phyloP scores from a whole-genome alignment of 768 basidiomycete species.

The Plicaturopsis crispa region DNA sequence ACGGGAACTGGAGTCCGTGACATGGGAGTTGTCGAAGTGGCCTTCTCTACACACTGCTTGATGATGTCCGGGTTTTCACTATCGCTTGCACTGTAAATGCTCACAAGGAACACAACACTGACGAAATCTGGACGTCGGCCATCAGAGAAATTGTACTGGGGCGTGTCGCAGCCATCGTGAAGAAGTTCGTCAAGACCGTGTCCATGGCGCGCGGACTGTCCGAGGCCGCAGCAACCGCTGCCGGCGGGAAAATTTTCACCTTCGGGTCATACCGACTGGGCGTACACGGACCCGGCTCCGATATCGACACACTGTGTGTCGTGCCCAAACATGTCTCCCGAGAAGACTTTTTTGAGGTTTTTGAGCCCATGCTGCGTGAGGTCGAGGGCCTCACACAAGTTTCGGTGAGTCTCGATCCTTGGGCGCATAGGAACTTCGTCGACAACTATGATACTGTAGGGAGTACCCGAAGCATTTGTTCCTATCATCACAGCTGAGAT shows the following conservation, averaged over 20 bases:
- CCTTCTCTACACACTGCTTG: neutral
- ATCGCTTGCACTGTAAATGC: no score
- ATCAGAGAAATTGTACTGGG: slow-evolving; percentile 89
- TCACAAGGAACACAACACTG: no score
- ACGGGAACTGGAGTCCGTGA: no score
- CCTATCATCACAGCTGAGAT: slow-evolving; percentile 93
- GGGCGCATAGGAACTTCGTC: slow-evolving; percentile 2
- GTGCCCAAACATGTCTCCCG: slow-evolving; percentile 94
- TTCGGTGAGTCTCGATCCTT: slow-evolving; percentile 42
- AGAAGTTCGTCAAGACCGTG: slow-evolving; percentile 85
- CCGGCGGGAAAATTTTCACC: slow-evolving; percentile 98
- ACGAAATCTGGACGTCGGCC: neutral
- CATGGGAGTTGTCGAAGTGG: no score
- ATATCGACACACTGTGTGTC: slow-evolving; percentile 98
- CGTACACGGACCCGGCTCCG: slow-evolving; percentile 90
- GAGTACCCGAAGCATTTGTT: slow-evolving; percentile 94
- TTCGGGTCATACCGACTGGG: slow-evolving; percentile 98
- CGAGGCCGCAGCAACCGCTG: slow-evolving; percentile 78
- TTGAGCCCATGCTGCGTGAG: slow-evolving; percentile 82
- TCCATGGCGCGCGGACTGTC: slow-evolving; percentile 77
- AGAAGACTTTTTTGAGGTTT: slow-evolving; percentile 92
- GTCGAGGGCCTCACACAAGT: slow-evolving; percentile 83
- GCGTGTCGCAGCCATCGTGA: slow-evolving; percentile 81
- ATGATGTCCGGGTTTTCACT: neutral
- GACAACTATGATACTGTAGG: slow-evolving; percentile 36